phyloP scores from a whole-genome alignment of 805 yeast genomes.

The Candida broadrunensis region DNA sequence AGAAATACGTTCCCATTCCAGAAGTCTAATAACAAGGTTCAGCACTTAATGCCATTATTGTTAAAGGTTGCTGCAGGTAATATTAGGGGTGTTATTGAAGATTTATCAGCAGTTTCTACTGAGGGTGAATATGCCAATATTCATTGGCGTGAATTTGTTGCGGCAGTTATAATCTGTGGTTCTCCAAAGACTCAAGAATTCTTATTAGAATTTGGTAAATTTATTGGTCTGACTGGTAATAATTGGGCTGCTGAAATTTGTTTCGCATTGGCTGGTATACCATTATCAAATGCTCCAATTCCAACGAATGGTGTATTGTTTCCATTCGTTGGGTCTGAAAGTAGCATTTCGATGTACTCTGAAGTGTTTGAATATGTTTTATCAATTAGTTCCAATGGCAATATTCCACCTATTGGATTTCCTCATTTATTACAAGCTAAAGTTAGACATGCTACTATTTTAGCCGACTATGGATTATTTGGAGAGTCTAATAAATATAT shows the following conservation, averaged over 20 bases:
- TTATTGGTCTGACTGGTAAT: slow-evolving; percentile 28
- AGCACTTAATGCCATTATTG: slow-evolving; percentile 49
- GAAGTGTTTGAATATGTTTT: slow-evolving; percentile 67
- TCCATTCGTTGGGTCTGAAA: slow-evolving; percentile 35
- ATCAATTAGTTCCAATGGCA: slow-evolving; percentile 16
- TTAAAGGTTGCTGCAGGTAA: slow-evolving; percentile 67
- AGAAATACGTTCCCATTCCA: slow-evolving; percentile 43
- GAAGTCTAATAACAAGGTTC: slow-evolving; percentile 36
- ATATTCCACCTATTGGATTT: slow-evolving; percentile 36
- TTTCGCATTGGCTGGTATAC: slow-evolving; percentile 45
- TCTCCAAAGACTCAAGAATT: slow-evolving; percentile 32
- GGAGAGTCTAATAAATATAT: slow-evolving; percentile 61
- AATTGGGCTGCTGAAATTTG: slow-evolving; percentile 42
- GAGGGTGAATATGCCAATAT: slow-evolving; percentile 48
- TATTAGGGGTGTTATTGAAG: slow-evolving; percentile 49
- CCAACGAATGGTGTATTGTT: slow-evolving; percentile 32
- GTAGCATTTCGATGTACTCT: slow-evolving; percentile 44
- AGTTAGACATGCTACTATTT: slow-evolving; percentile 60
- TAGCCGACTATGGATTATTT: slow-evolving; percentile 65
- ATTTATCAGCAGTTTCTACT: slow-evolving; percentile 37
- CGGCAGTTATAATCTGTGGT: slow-evolving; percentile 35
- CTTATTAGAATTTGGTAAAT: slow-evolving; percentile 49
- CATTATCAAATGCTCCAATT: slow-evolving; percentile 28
- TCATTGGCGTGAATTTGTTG: slow-evolving; percentile 51
- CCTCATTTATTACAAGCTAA: slow-evolving; percentile 60